A percentile compares a stretch with the other conserved stretches of the same genome.
Evolutionary conservation across 2,329 filamentous ascomycete species (phyloP).

Genomic region (Fusarium torulosum): DNA sequence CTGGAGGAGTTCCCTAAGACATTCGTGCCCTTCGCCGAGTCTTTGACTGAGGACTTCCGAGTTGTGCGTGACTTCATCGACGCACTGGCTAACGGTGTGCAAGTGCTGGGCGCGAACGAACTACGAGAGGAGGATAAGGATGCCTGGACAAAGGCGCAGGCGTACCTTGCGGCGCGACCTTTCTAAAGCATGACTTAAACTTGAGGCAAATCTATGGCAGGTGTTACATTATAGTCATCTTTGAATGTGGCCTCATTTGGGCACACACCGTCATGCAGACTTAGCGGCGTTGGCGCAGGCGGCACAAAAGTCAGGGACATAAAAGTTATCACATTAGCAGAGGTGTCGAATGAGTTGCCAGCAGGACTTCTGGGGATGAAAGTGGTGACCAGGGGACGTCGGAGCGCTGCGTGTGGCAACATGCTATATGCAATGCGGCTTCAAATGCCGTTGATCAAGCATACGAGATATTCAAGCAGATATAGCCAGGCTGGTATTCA

Average conservation of each 20-base stretch:
- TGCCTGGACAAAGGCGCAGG: slow-evolving; percentile 67
- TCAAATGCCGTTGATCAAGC: slow-evolving; percentile 13
- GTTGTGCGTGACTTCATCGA: slow-evolving; percentile 69
- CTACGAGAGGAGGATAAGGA: slow-evolving; percentile 61
- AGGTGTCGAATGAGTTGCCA: slow-evolving; percentile 34
- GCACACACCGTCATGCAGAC: slow-evolving; percentile 43
- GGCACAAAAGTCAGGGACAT: slow-evolving; percentile 41
- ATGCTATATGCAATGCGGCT: slow-evolving; percentile 21
- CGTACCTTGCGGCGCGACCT: slow-evolving; percentile 63
- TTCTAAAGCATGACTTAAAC: slow-evolving; percentile 49
- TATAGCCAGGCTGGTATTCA: slow-evolving; percentile 21
- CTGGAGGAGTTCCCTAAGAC: slow-evolving; percentile 64
- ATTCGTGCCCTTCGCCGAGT: slow-evolving; percentile 70
- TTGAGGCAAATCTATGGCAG: slow-evolving; percentile 36
- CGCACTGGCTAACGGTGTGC: slow-evolving; percentile 69
- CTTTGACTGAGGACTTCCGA: slow-evolving; percentile 71
- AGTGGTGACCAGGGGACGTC: background rate
- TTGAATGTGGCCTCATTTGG: slow-evolving; percentile 40
- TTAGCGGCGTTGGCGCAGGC: slow-evolving; percentile 47
- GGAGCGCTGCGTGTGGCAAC: background rate
- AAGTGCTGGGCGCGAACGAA: slow-evolving; percentile 63
- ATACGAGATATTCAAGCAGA: slow-evolving; percentile 16
- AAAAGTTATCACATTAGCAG: slow-evolving; percentile 45
- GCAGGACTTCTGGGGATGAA: slow-evolving; percentile 42
- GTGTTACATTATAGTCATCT: slow-evolving; percentile 39